Base-by-base conservation (phyloP, 2,329 filamentous ascomycete genomes). In the Balansia obtecta region DNA sequence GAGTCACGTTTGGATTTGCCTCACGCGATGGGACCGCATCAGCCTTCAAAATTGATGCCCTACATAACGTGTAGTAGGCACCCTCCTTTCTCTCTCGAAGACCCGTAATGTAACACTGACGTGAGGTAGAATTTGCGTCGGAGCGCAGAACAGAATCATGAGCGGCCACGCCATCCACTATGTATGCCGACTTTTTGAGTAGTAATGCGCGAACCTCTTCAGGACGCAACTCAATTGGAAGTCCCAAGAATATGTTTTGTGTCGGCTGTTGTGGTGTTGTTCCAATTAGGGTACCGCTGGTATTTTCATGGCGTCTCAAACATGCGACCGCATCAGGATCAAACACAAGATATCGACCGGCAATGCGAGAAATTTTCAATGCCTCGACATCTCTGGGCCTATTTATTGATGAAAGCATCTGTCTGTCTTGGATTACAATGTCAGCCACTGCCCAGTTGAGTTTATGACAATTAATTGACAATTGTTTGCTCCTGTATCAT, bases 181-280 rank as follows among this genome's bases (percentile, higher is more conserved):
- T 75, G 66, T 85, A 88, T 41, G 82, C 91, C 58, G 82, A 79
- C 52, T 79, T 81, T 58, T 83, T 84, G 57, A 88, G 83, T 52
- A 95, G 82, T 30, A 98, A 76, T 49, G 93, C 70, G 55, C 82
- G 78, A 4, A 85, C 90, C 71, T 98, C 93, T 69, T 97, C 93
- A 1, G 88, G 84, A 72, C 93, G 87, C 43, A 98, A 74, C 71
- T 96, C 86, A 27, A 97, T 71, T 2, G 93, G 93, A 46, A 97
- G 71, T 44, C 90, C 88, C 52, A 91, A 78, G 64, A 97, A 97
- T 52, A 95, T 79, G 69, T 95, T 97, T 68, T 98, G 93, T 59
- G 94, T 91, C 6, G 90, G 89, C 51, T 88, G 84, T 68, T 97
- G 90, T 2, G 93, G 91, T 32, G 95, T 81, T 8, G 87, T 90